phyloP scores from a whole-genome alignment of 2,329 filamentous ascomycete genomes.

The Epichloe elymi region DNA sequence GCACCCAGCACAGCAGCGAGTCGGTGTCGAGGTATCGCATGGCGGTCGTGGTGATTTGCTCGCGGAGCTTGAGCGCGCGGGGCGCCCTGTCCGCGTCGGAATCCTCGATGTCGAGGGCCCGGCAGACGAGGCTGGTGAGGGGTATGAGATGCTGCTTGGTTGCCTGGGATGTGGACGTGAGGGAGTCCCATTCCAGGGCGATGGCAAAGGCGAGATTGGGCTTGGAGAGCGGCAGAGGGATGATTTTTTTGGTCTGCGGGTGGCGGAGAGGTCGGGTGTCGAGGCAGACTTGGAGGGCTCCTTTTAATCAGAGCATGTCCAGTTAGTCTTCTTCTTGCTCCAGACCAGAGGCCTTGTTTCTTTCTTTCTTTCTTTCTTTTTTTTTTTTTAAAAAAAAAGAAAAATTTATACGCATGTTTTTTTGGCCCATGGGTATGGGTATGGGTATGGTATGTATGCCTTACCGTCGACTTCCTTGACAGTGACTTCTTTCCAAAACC shows the following conservation, averaged over 20 bases:
- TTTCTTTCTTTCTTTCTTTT: too few relatives aligned
- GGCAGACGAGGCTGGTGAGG: conserved; percentile 70
- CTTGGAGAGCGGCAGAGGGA: conserved; percentile 63
- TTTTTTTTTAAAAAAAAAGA: neutral
- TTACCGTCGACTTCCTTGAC: conserved; percentile 55
- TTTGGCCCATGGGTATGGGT: neutral
- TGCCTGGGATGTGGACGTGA: conserved; percentile 71
- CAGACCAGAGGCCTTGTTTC: too few relatives aligned
- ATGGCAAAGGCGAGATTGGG: conserved; percentile 72
- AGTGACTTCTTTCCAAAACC: conserved; percentile 80
- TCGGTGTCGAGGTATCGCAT: conserved; percentile 88
- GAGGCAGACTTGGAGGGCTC: conserved; percentile 51
- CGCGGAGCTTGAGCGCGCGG: conserved; percentile 39
- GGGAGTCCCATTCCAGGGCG: conserved; percentile 86
- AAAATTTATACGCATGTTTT: neutral
- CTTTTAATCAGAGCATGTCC: conserved; percentile 16
- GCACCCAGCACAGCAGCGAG: conserved; percentile 79
- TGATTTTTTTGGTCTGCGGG: conserved; percentile 55
- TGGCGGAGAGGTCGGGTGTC: conserved; percentile 71
- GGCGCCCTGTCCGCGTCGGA: conserved; percentile 39
- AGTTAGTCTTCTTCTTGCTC: neutral
- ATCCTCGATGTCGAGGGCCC: conserved; percentile 66
- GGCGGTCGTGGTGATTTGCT: conserved; percentile 51
- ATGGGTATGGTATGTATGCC: conserved; percentile 3
- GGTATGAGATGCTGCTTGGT: conserved; percentile 80